Percentiles rank a stretch among this genome's conserved stretches.
Conservation (phyloP, 129 eudicot species). For the Dittrichia graveolens region DNA sequence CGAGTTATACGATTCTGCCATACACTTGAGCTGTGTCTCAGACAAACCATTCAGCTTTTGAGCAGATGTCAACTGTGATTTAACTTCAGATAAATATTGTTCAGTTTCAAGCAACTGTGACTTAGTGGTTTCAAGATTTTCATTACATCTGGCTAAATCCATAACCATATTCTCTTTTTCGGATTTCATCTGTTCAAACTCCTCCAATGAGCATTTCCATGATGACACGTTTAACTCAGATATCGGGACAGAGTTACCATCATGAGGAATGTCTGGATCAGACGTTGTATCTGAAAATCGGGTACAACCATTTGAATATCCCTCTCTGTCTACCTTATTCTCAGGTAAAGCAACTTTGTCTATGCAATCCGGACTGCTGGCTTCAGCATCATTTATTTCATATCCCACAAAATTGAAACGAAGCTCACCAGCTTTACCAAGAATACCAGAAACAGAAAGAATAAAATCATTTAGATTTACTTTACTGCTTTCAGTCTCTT, state of each 20-base stretch:
- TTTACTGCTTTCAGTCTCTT: constrained; percentile 43
- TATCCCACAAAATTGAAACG: constrained; percentile 57
- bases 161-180: constrained; percentile 66
- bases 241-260: constrained; percentile 64
- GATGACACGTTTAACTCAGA: constrained; percentile 56
- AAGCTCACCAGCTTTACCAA: constrained; percentile 55
- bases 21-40: constrained; percentile 97
- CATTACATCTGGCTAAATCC: constrained; percentile 71
- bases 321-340: constrained; percentile 41
- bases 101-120: constrained; percentile 77
- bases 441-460: constrained; percentile 60
- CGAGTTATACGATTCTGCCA: constrained; percentile 94
- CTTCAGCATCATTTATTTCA: constrained; percentile 59
- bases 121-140: constrained; percentile 59
- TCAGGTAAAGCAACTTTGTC: constrained; percentile 96
- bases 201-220: constrained; percentile 78
- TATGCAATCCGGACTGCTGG: constrained; percentile 75
- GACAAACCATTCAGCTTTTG: constrained; percentile 77
- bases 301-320: constrained; percentile 55
- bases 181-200: constrained; percentile 64
- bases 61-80: constrained; percentile 75
- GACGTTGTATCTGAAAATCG: constrained; percentile 75
- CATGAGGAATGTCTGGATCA: constrained; percentile 79
- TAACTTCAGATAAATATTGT: constrained; percentile 63
- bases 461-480: constrained; percentile 50